Conservation (phyloP, 345 rosid species). For the Psidium friedrichsthalianum region DNA sequence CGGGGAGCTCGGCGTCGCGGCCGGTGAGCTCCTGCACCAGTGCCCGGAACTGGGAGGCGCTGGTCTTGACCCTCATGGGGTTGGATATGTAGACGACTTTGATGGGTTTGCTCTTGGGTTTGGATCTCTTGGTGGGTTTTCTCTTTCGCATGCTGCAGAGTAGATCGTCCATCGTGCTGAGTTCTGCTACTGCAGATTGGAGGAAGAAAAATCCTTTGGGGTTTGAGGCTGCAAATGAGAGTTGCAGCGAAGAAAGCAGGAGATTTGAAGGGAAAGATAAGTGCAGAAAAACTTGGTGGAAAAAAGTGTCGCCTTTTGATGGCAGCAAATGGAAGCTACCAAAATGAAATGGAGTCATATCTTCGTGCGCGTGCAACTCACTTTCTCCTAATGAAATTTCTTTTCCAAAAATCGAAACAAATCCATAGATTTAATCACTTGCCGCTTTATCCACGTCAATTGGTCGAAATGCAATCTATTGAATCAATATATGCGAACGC, state of each 20-base stretch:
- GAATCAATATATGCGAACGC: not conserved
- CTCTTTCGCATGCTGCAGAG: not conserved
- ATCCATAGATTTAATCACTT: not conserved
- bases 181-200: not conserved
- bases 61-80: constrained; percentile 31
- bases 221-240: not conserved
- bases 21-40: constrained; percentile 46
- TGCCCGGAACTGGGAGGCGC: constrained; percentile 30
- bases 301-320: not conserved
- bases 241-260: not conserved
- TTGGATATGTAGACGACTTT: constrained; percentile 46
- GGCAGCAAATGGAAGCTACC: not conserved
- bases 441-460: not conserved
- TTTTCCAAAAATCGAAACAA: no score
- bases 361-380: not conserved
- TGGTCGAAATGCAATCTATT: not conserved
- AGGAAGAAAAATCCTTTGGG: not conserved
- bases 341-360: not conserved
- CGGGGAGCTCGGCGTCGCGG: constrained; percentile 23
- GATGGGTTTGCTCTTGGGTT: constrained; percentile 7
- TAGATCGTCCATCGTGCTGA: not conserved
- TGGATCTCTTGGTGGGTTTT: constrained; percentile 3
- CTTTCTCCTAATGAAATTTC: not conserved
- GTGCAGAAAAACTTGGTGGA: not conserved
- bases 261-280: not conserved